Base-by-base conservation (phyloP, 1,284 basidiomycete species). In the Marasmius oreades region DNA sequence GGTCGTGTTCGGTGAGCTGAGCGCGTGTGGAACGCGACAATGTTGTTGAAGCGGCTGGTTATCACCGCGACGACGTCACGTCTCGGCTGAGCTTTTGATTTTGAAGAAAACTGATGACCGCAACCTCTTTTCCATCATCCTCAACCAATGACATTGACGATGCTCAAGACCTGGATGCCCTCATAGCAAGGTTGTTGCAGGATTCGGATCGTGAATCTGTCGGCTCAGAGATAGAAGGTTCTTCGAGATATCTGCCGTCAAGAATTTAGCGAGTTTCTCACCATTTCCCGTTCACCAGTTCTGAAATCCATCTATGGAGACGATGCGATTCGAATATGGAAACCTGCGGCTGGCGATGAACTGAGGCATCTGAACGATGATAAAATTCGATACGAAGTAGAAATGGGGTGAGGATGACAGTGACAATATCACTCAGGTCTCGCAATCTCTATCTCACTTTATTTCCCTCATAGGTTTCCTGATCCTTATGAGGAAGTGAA, bases 281-380 rank as follows among this genome's bases (percentile, higher is more conserved):
- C 26, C 31, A 31, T 22, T 20, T 14, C 26, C 42, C 56, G 48
- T 42, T 28, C 42, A 26, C 50, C 67, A 89, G 91, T 91, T 16
- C 77, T 95, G 5, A 83, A 85, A 64, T 90, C 91, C 14, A 95
- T 95, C 66, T 95, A 94, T 65, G 89, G 90, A 31, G 82, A 88
- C 14, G 73, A 80, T 26, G 74, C 85, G 6, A 74, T 93, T 28
- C 74, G 72, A 18, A 66, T 83, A 24, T 89, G 83, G 81, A 73
- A 70, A 54, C 71, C 74, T 51, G 64, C 64, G 57, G 28, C 6
- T 20, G 39, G 39, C 6, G 39, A 42, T 7, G 39, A 42, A 42
- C 39, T 16, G 20, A 42, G 39, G 39, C 67, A 61, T 64, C 58
- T 65, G 23, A 61, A 58, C 56, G 46, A 31, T 31, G 47, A 53